Conservation (phyloP, 495 filamentous ascomycete species). For the Pseudotulostoma volvatum region DNA sequence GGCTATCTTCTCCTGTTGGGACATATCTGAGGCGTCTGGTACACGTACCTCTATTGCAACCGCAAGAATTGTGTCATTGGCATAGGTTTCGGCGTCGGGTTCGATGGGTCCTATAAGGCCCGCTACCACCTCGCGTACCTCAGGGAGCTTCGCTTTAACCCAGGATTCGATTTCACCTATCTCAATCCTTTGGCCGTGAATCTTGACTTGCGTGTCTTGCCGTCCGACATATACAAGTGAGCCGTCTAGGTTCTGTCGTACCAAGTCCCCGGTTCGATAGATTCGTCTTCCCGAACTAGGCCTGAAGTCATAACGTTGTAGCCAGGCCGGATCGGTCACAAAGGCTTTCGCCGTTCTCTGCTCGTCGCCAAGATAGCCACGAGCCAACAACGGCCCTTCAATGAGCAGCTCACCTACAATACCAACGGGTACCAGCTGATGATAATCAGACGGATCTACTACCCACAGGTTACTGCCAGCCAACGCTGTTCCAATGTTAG, state of each 20-base stretch:
- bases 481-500: too few relatives aligned
- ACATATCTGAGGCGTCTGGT: conserved; percentile 25
- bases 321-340: conserved; percentile 5
- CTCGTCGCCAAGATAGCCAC: conserved; percentile 20
- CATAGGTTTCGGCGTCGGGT: background rate
- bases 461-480: conserved; percentile 13
- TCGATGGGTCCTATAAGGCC: too few relatives aligned
- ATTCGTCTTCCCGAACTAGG: conserved; percentile 14
- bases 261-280: conserved; percentile 33
- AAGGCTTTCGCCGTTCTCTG: conserved; percentile 15
- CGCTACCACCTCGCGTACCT: too few relatives aligned
- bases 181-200: conserved; percentile 39
- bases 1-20: conserved; percentile 7
- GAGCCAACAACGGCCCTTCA: conserved; percentile 15
- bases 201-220: conserved; percentile 35
- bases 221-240: conserved; percentile 24
- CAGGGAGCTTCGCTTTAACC: too few relatives aligned
- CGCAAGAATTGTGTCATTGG: background rate
- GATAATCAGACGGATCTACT: conserved; percentile 12
- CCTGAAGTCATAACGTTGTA: background rate
- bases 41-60: conserved; percentile 10
- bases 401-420: conserved; percentile 19
- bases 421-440: conserved; percentile 15
- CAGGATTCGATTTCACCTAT: conserved; percentile 36
- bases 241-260: conserved; percentile 15